Conservation (phyloP, 2,329 filamentous ascomycete species). For the Ophiocordyceps australis region DNA sequence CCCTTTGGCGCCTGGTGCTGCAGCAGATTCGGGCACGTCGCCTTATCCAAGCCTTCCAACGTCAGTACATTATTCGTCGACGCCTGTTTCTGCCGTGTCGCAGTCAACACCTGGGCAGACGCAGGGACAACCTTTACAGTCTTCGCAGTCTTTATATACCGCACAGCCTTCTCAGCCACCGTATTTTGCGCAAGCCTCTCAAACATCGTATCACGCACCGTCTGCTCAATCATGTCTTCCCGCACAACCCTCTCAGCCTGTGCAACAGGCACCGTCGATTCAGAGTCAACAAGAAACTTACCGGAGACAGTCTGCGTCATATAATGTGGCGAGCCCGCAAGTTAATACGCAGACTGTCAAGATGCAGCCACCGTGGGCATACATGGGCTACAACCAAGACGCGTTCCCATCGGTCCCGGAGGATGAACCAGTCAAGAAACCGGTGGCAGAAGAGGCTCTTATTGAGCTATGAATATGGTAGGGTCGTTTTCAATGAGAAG, state of each 20-base stretch:
- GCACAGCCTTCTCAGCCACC: conserved; percentile 3
- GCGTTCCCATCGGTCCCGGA: conserved; percentile 44
- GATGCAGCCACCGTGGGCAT: conserved; percentile 23
- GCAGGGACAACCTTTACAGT: conserved; percentile 8
- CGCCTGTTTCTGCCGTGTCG: conserved; percentile 17
- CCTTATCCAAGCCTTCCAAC: conserved; percentile 35
- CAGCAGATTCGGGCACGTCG: conserved; percentile 23
- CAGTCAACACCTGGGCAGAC: conserved; percentile 13
- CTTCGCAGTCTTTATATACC: conserved; percentile 13
- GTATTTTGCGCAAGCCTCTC: conserved; percentile 1
- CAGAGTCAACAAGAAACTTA: conserved; percentile 14
- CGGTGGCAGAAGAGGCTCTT: conserved; percentile 54
- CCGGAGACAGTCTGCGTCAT: conserved; percentile 15
- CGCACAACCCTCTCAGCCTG: conserved; percentile 1
- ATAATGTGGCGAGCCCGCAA: conserved; percentile 9
- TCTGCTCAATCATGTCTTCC: too few relatives aligned
- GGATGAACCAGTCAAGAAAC: conserved; percentile 21
- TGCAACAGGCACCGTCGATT: conserved; percentile 7
- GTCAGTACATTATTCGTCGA: conserved; percentile 22
- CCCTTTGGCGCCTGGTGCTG: conserved; percentile 18
- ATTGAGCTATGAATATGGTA: conserved; percentile 46
- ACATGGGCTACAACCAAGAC: conserved; percentile 35
- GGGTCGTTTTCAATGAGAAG: too few relatives aligned
- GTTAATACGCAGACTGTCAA: conserved; percentile 8
- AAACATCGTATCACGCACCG: conserved; percentile 4